Evolutionary conservation across 2,329 filamentous ascomycete species (phyloP).

Genomic region (Aaosphaeria pasadenensis): DNA sequence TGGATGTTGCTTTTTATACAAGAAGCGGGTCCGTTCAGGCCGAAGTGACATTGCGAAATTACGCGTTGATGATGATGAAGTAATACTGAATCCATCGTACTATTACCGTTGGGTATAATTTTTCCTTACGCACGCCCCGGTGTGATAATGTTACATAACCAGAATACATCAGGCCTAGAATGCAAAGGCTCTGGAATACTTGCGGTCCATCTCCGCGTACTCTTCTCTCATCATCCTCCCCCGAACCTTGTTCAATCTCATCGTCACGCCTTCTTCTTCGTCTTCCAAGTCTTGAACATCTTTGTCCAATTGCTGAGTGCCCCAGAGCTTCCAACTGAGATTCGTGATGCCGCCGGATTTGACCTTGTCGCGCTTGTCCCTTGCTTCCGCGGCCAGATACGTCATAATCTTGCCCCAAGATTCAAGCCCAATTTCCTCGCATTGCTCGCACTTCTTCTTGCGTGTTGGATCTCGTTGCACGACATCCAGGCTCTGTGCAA

Average conservation of each 20-base stretch:
- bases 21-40: too few species aligned
- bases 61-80: too few species aligned
- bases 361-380: slow-evolving; percentile 22
- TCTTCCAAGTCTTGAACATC: slow-evolving; percentile 30
- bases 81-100: too few species aligned
- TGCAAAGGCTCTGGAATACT: slow-evolving; percentile 34
- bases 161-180: slow-evolving; percentile 15
- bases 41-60: too few species aligned
- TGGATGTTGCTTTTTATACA: too few species aligned
- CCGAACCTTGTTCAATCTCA: slow-evolving; percentile 33
- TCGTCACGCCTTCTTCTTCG: slow-evolving; percentile 32
- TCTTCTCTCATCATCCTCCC: slow-evolving; percentile 30
- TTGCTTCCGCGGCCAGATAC: slow-evolving; percentile 54
- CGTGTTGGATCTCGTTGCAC: slow-evolving; percentile 38
- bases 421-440: slow-evolving; percentile 69
- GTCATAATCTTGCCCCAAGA: slow-evolving; percentile 84
- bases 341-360: slow-evolving; percentile 16
- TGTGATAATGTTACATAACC: too few species aligned
- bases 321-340: slow-evolving; percentile 25
- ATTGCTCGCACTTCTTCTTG: slow-evolving; percentile 68
- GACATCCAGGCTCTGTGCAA: slow-evolving; percentile 52
- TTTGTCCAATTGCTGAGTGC: slow-evolving; percentile 22
- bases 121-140: too few species aligned
- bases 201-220: slow-evolving; percentile 34
- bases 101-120: too few species aligned